Conservation (phyloP, 768 basidiomycete genomes). For the Boletus tylopilopsis region DNA sequence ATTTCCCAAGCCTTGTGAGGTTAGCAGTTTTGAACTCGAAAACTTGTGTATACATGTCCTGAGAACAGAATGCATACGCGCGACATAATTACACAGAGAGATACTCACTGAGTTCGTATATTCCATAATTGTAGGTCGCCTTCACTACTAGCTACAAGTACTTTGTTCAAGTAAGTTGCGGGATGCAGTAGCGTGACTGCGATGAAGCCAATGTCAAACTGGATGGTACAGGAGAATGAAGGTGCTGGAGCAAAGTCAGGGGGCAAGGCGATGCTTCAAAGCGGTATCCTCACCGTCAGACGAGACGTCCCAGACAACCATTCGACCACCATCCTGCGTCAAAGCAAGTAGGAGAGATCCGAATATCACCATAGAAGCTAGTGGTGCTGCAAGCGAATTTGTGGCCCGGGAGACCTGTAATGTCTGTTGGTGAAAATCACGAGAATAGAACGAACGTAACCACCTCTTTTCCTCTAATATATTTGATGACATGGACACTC, state of each 20-base stretch:
- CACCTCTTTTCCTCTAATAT: slow-evolving; percentile 87
- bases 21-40: slow-evolving; percentile 48
- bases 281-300: slow-evolving; percentile 45
- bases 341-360: slow-evolving; percentile 78
- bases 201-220: slow-evolving; percentile 80
- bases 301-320: slow-evolving; percentile 76
- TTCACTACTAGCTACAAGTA: slow-evolving; percentile 77
- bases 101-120: slow-evolving; percentile 68
- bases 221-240: slow-evolving; percentile 49
- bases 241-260: slow-evolving; percentile 18
- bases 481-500: slow-evolving; percentile 68
- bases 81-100: background rate
- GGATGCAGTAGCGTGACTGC: slow-evolving; percentile 89
- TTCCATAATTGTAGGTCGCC: slow-evolving; percentile 95
- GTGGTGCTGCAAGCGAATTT: slow-evolving; percentile 58
- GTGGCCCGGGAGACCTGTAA: slow-evolving; percentile 47
- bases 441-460: background rate
- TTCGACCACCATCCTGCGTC: slow-evolving; percentile 69
- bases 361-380: slow-evolving; percentile 73
- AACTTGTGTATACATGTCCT: slow-evolving; percentile 87
- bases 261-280: background rate
- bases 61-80: background rate
- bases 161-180: slow-evolving; percentile 94
- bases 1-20: slow-evolving; percentile 31
- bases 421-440: slow-evolving; percentile 3